phyloP scores from a whole-genome alignment of 805 yeast genomes.

The Saturnispora sekii region DNA sequence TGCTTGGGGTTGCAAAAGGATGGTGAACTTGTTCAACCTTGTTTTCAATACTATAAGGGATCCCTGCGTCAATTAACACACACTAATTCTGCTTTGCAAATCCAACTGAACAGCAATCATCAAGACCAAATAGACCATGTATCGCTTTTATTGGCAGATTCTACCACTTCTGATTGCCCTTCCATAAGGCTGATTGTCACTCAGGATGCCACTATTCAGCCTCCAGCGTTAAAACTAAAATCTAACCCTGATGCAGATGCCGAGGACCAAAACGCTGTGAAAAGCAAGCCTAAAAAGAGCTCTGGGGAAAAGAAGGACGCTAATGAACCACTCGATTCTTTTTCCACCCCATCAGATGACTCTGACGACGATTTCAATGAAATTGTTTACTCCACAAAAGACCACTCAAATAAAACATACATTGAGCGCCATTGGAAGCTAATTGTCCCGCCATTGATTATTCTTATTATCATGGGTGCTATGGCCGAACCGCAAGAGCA shows the following conservation, averaged over 20 bases:
- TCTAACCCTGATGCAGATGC: too few relatives aligned
- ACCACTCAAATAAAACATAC: slow-evolving; percentile 31
- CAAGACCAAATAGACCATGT: background rate
- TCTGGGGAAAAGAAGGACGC: background rate
- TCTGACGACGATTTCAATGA: slow-evolving; percentile 10
- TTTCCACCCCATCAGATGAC: background rate
- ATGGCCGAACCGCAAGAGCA: slow-evolving; percentile 1
- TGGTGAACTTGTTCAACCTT: slow-evolving; percentile 7
- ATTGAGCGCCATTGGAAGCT: slow-evolving; percentile 57
- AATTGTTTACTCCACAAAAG: slow-evolving; percentile 1
- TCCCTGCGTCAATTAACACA: background rate
- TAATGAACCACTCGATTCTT: background rate
- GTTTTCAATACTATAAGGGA: slow-evolving; percentile 3
- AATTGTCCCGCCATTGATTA: slow-evolving; percentile 37
- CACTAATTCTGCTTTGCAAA: background rate
- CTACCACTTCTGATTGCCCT: too few relatives aligned
- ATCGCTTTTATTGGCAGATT: too few relatives aligned
- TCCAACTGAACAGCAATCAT: background rate
- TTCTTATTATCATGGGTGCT: background rate
- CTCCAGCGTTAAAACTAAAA: slow-evolving; percentile 1
- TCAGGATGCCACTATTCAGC: background rate
- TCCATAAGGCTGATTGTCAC: background rate
- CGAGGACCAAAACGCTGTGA: background rate
- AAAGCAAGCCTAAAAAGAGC: background rate
- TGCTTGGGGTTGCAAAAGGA: slow-evolving; percentile 4